Evolutionary conservation across 2,329 filamentous ascomycete genomes (phyloP).

Genomic region (Phialophora expanda): DNA sequence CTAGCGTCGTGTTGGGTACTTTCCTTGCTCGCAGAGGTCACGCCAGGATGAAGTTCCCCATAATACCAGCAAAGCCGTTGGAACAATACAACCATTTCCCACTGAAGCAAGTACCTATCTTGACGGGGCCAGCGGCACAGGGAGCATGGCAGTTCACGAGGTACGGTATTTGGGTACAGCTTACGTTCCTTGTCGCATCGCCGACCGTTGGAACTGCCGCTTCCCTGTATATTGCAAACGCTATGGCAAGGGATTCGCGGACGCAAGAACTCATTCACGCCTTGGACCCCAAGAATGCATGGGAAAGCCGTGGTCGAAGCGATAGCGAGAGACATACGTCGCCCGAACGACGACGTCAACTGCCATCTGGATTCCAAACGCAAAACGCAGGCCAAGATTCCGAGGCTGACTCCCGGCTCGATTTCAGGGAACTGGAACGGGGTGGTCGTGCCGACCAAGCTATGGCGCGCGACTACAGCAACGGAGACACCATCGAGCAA

Average conservation of each 20-base stretch:
- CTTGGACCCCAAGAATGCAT: not conserved
- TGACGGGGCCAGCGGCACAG: slow-evolving; percentile 32
- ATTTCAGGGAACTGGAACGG: slow-evolving; percentile 22
- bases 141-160: slow-evolving; percentile 38
- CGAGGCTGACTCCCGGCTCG: slow-evolving; percentile 9
- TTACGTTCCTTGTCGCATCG: slow-evolving; percentile 24
- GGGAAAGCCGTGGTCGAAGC: slow-evolving; percentile 18
- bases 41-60: slow-evolving; percentile 39
- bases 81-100: slow-evolving; percentile 38
- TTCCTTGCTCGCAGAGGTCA: slow-evolving; percentile 27
- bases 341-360: slow-evolving; percentile 5
- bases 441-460: slow-evolving; percentile 6
- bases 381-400: not conserved
- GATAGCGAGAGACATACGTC: not conserved
- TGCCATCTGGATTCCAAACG: not conserved
- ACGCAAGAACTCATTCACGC: slow-evolving; percentile 31
- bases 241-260: slow-evolving; percentile 33
- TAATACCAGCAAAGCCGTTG: slow-evolving; percentile 34
- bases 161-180: slow-evolving; percentile 29
- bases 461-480: slow-evolving; percentile 2
- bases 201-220: slow-evolving; percentile 32
- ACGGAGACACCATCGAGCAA: slow-evolving; percentile 23
- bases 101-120: slow-evolving; percentile 23
- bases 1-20: slow-evolving; percentile 19
- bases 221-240: slow-evolving; percentile 23